These are phyloP conservation scores for Rhododendron griersonianum DNA, from an alignment of 148 eudicot genomes.

Conservation along the genomic window DNA sequence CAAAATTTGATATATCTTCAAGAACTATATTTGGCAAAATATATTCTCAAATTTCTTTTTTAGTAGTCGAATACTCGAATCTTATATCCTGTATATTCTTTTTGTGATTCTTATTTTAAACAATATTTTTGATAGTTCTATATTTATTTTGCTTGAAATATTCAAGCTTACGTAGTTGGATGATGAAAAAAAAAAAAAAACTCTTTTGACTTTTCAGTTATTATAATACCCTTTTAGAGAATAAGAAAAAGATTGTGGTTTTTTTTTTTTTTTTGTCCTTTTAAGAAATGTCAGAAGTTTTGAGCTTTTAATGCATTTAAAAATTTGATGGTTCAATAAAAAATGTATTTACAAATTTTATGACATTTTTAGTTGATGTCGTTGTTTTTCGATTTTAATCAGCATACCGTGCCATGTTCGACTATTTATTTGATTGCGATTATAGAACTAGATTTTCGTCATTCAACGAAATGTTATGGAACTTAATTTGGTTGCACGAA, in stretches of 20 bases:
- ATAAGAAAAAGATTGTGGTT: neutral
- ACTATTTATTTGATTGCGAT: no score
- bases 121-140: no score
- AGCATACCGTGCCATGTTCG: no score
- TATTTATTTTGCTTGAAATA: neutral
- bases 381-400: neutral
- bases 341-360: neutral
- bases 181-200: neutral
- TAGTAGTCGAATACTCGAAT: no score
- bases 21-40: no score
- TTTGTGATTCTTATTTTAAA: no score
- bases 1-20: no score
- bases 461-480: no score
- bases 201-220: neutral
- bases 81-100: no score
- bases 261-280: no score
- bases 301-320: neutral
- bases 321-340: neutral
- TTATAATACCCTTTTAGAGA: neutral
- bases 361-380: neutral
- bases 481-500: no score
- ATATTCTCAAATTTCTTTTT: neutral
- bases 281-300: neutral
- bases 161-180: neutral
- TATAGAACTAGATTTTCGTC: no score